Evolutionary conservation across 129 eudicot genomes (phyloP).

Genomic region (Daucus carota): DH1_v3.0 NC_030384.2:32236501-32237000

Average conservation of each 20-base stretch:
- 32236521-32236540: constrained; percentile 51
- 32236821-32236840: constrained; percentile 64
- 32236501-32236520: constrained; percentile 50
- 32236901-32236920: constrained; percentile 47
- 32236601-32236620: constrained; percentile 37
- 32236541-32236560: constrained; percentile 70
- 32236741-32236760: constrained; percentile 68
- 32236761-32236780: constrained; percentile 64
- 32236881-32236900: constrained; percentile 41
- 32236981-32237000: constrained; percentile 49
- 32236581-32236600: constrained; percentile 37
- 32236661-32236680: constrained; percentile 54
- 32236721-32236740: constrained; percentile 60
- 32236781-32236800: constrained; percentile 59
- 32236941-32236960: constrained; percentile 49
- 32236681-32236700: constrained; percentile 47
- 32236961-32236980: constrained; percentile 53
- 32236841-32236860: constrained; percentile 67
- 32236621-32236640: constrained; percentile 68
- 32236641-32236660: constrained; percentile 53
- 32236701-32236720: constrained; percentile 57
- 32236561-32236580: constrained; percentile 55
- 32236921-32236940: constrained; percentile 37
- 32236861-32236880: constrained; percentile 32
- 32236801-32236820: constrained; percentile 54